These are phyloP conservation scores for Hordeum vulgare DNA, from an alignment of 176 grass and related monocot genomes.

Conservation along the genomic window MorexV3_pseudomolecules_assembly NC_058520.1:163514-164013, in stretches of 20 bases:
- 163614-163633: constrained; percentile 19
- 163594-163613: constrained; percentile 49
- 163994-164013: no score
- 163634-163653: constrained; percentile 39
- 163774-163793: neutral
- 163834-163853: constrained; percentile 58
- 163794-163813: constrained; percentile 1
- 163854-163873: constrained; percentile 36
- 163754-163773: neutral
- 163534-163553: constrained; percentile 31
- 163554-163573: constrained; percentile 51
- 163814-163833: constrained; percentile 34
- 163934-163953: no score
- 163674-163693: neutral
- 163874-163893: constrained; percentile 30
- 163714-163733: neutral
- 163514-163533: constrained; percentile 34
- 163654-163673: constrained; percentile 35
- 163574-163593: constrained; percentile 51
- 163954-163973: no score
- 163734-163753: neutral
- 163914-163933: neutral
- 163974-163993: no score
- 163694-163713: neutral
- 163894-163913: constrained; percentile 4